Evolutionary conservation across 306 rosid species (phyloP).

Genomic region (Citrullus amarus): DNA sequence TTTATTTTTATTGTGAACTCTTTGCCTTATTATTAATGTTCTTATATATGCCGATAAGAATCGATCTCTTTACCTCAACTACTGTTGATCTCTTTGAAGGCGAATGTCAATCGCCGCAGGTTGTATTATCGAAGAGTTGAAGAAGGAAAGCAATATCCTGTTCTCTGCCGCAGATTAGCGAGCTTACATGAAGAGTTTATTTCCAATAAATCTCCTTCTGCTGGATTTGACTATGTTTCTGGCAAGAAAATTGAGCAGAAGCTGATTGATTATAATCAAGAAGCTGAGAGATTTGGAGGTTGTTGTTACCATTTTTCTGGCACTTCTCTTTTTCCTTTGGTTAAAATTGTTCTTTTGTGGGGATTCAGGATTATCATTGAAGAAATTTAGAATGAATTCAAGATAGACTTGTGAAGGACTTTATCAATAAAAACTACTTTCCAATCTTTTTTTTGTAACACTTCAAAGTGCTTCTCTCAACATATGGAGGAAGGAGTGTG

Average conservation of each 20-base stretch:
- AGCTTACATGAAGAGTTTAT: conserved; percentile 69
- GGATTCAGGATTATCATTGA: not conserved
- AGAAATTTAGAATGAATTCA: too few relatives aligned
- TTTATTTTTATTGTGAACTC: not conserved
- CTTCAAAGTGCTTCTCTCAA: not conserved
- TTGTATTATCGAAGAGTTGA: conserved; percentile 82
- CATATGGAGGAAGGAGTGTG: not conserved
- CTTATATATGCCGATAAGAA: not conserved
- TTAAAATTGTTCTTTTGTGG: not conserved
- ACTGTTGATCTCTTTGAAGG: conserved; percentile 6
- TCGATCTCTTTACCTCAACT: not conserved
- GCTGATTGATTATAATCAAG: conserved; percentile 71
- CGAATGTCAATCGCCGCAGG: conserved; percentile 25
- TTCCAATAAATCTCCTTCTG: conserved; percentile 63
- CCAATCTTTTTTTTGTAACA: not conserved
- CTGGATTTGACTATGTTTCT: conserved; percentile 76
- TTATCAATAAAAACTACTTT: not conserved
- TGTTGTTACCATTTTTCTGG: conserved; percentile 11
- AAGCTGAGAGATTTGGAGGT: conserved; percentile 87
- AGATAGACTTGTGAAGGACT: too few relatives aligned
- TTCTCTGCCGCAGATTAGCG: conserved; percentile 66
- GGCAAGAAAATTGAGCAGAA: conserved; percentile 91
- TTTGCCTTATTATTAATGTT: conserved; percentile 1
- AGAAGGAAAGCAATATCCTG: conserved; percentile 76
- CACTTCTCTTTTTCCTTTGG: not conserved